These are phyloP conservation scores for Globisporangium solare DNA, from an alignment of 352 stramenopile species.

Conservation along the genomic window DNA sequence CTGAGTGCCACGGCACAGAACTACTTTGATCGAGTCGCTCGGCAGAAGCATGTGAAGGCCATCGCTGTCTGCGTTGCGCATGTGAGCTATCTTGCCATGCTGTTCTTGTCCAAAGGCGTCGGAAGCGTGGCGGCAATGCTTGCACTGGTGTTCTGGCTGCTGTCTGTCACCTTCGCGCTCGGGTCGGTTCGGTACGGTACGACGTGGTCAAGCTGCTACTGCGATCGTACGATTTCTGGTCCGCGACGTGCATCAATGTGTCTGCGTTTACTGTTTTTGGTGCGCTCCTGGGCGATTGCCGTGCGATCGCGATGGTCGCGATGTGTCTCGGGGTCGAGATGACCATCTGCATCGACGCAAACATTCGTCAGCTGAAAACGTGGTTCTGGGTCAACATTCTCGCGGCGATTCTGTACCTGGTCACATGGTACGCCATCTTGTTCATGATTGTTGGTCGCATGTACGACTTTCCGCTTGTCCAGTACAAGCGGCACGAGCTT, in stretches of 20 bases:
- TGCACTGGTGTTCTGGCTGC: not conserved
- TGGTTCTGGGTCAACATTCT: conserved; percentile 8
- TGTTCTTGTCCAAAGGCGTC: not conserved
- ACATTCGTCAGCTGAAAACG: conserved; percentile 8
- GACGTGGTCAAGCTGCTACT: conserved; percentile 11
- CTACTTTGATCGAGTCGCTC: not conserved
- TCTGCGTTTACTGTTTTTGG: conserved; percentile 5
- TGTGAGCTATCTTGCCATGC: not conserved
- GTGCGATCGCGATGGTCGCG: conserved; percentile 6
- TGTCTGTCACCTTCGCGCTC: not conserved
- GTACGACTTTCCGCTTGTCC: not conserved
- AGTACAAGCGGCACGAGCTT: conserved; percentile 4
- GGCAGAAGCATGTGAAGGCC: not conserved
- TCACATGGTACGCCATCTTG: conserved; percentile 2
- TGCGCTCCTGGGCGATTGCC: not conserved
- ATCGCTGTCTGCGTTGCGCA: not conserved
- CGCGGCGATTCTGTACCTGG: not conserved
- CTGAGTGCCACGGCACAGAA: not conserved
- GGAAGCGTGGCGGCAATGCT: conserved; percentile 3
- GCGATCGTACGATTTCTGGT: conserved; percentile 13
- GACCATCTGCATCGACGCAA: conserved; percentile 17
- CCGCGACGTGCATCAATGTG: conserved; percentile 3
- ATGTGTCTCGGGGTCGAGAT: conserved; percentile 6
- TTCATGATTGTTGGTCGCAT: conserved; percentile 4
- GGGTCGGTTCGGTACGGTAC: conserved; percentile 11